These are phyloP conservation scores for Boletus hoseneyae DNA, from an alignment of 1,284 basidiomycete genomes.

Conservation along the genomic window DNA sequence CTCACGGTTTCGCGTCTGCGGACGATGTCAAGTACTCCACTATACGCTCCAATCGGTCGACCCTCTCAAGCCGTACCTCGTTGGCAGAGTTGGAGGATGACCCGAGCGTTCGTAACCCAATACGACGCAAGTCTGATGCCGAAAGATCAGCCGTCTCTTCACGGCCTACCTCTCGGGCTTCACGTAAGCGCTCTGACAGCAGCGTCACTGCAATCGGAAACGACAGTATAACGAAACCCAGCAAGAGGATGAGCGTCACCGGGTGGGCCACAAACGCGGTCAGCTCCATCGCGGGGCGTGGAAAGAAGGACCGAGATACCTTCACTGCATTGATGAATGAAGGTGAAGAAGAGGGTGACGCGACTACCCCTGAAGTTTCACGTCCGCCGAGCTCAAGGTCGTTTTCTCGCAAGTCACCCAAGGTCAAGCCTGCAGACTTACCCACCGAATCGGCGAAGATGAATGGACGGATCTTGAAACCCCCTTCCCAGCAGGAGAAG, in stretches of 20 bases:
- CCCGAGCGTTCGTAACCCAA: conserved; percentile 21
- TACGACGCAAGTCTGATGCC: conserved; percentile 40
- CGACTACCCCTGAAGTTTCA: conserved; percentile 19
- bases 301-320: conserved; percentile 62
- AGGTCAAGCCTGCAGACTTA: conserved; percentile 38
- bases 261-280: conserved; percentile 66
- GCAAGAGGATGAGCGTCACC: conserved; percentile 45
- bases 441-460: conserved; percentile 36
- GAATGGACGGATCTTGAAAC: conserved; percentile 46
- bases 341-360: conserved; percentile 33
- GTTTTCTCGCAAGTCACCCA: conserved; percentile 36
- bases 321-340: conserved; percentile 56
- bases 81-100: conserved; percentile 39
- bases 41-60: conserved; percentile 28
- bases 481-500: conserved; percentile 43
- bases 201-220: conserved; percentile 29
- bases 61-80: conserved; percentile 18
- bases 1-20: conserved; percentile 4
- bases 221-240: conserved; percentile 21
- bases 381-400: conserved; percentile 30
- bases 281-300: conserved; percentile 53
- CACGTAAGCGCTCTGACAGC: conserved; percentile 61
- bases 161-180: conserved; percentile 50
- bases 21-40: conserved; percentile 19
- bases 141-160: conserved; percentile 43